Evolutionary conservation across 2,329 filamentous ascomycete genomes (phyloP), one percentile per base, ranked within the genome.

Genomic region (Colletotrichum australisinense): DNA sequence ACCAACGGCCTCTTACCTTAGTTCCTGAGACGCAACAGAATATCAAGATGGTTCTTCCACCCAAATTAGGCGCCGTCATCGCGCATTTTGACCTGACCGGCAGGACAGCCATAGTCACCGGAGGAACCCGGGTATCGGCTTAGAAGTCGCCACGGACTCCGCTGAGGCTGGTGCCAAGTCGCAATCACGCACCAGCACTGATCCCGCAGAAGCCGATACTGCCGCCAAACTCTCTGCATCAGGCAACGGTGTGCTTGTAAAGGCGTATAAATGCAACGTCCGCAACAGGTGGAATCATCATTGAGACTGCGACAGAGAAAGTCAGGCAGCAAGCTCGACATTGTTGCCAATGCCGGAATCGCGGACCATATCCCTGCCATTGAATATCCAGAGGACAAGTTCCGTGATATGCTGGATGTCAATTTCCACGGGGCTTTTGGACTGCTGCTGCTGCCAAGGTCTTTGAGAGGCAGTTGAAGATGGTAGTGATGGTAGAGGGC

Each of bases 341-440:
- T 86, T 38, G 77, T 86, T 1, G 84, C 84, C 24, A 86, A 86
- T 62, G 83, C 84, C 4, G 84, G 84, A 2, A 81, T 85, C 42
- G 78, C 80, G 6, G 79, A 80, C 5, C 77, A 84, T 63, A 78
- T 81, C 30, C 77, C 83, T 0, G 83, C 82, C 6, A 70, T 81
- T 5, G 82, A 85, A n/a, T 85, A 85, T 73, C 79, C 81, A 1
- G 81, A 83, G 67, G 82, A 83, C 62, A 79, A 78, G 53, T 85
- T 81, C 74, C 78, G 79, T 5, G 75, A 81, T 24, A 81, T 85
- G 46, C 78, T 84, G 58, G 79, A 82, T 38, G 83, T 85, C 62
- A 85, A 85, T 69, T 80, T 83, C 55, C 78, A 84, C 70, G 84
- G 84, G 0, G 83, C 82, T 2, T 84, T 70, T 86, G 83, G 81